Base-by-base conservation (phyloP, 345 rosid species). In the Salix exigua region DNA sequence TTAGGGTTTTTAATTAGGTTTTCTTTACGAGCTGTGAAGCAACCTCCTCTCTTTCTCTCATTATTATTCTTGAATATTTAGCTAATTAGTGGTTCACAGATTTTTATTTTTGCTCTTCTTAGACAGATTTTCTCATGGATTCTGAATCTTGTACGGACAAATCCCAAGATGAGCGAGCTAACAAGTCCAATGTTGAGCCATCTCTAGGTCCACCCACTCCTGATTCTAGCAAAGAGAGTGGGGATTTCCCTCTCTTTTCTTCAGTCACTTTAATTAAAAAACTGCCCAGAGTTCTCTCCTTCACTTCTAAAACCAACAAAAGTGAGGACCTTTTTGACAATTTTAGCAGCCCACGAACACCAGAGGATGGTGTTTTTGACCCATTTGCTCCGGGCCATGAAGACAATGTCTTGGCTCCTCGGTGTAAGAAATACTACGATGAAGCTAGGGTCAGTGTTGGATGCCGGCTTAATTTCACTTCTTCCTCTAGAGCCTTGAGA, bases 371-470 rank as follows among this genome's bases (percentile, higher is more conserved):
- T 77, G 86, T 87, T 58, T 82, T 90, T n/a, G 86, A 90, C 40
- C 87, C 91, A 0, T 88, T 84, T 77, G 89, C 90, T 30, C 85
- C 89, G 18, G 86, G 87, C 30, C 82, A 82, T 1, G 87, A 86
- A 30, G 79, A 79, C 75, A 73, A 77, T 70, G 77, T 68, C 21
- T 74, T 81, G 83, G 89, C 88, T 75, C 88, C 90, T 25, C 77
- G 62, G 23, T 53, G 85, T 70, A 86, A 82, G 82, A 88, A 83
- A 62, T 78, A 74, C 75, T 30, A 21, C 40, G 81, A 79, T 65
- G 82, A 86, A 80, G 77, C 72, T 37, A 79, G 88, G 76, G 73
- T 50, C 28, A 83, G 79, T 73, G 86, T 83, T 65, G 82, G 87
- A 6, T 86, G 88, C 50, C 53, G 83, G 69, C 82, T 84, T 71